Conservation (phyloP, 352 stramenopile species). For the Pythium utonaiense region DNA sequence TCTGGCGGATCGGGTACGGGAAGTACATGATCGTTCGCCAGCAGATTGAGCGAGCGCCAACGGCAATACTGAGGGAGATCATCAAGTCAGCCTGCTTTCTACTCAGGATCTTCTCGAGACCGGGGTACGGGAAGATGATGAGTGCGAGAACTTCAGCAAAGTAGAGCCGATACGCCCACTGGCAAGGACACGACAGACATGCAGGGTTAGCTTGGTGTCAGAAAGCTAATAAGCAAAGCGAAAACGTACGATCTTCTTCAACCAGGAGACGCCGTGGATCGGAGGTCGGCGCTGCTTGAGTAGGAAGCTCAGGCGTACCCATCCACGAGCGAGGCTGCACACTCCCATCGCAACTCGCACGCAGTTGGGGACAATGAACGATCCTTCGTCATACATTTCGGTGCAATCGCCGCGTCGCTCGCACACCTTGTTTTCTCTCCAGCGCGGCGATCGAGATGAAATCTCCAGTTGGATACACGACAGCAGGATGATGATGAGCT, state of each 20-base stretch:
- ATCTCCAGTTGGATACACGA: constrained; percentile 41
- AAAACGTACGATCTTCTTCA: constrained; percentile 14
- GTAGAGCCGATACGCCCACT: constrained; percentile 11
- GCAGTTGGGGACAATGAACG: constrained; percentile 33
- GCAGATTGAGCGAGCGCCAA: constrained; percentile 39
- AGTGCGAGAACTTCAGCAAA: constrained; percentile 37
- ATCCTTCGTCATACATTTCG: constrained; percentile 33
- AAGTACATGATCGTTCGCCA: constrained; percentile 60
- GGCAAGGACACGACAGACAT: background rate
- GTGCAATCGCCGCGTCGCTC: constrained; percentile 22
- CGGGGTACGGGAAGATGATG: constrained; percentile 47
- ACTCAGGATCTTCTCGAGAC: constrained; percentile 34
- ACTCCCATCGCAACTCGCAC: constrained; percentile 26
- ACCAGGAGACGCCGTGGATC: constrained; percentile 8
- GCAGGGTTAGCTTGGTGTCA: background rate
- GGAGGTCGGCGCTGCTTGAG: constrained; percentile 7
- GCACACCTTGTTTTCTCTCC: constrained; percentile 54
- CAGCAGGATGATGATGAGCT: constrained; percentile 41
- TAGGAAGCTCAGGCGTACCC: constrained; percentile 27
- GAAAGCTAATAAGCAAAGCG: background rate
- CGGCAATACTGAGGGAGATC: constrained; percentile 40
- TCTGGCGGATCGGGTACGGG: constrained; percentile 65
- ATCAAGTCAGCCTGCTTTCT: constrained; percentile 27
- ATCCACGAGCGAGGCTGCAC: constrained; percentile 20
- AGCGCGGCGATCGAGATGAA: constrained; percentile 31